Percentiles rank a stretch among this genome's conserved stretches.
Evolutionary conservation across 2,329 filamentous ascomycete species (phyloP).

Genomic region (Chaetomiaceae sp.): DNA sequence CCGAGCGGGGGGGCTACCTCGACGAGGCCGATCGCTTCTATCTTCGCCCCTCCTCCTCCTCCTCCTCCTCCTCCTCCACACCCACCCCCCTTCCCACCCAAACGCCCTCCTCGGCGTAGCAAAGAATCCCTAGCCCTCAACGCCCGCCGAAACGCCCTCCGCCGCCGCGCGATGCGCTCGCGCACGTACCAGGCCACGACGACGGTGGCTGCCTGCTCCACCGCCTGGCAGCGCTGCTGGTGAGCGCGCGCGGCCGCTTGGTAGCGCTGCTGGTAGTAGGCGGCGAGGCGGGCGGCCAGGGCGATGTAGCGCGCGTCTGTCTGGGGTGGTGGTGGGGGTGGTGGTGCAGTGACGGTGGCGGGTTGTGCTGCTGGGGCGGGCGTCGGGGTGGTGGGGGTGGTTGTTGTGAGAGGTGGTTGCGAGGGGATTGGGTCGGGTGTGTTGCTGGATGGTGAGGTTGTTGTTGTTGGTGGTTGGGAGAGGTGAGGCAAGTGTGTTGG

Average conservation of each 20-base stretch:
- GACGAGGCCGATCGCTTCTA: no score
- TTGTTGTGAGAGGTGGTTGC: no score
- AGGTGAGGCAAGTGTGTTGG: no score
- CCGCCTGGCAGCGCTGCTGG: conserved; percentile 42
- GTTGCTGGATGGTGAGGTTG: no score
- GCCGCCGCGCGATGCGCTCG: conserved; percentile 40
- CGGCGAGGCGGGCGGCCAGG: conserved; percentile 42
- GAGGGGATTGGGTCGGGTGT: no score
- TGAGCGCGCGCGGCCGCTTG: conserved; percentile 42
- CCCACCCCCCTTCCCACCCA: not conserved
- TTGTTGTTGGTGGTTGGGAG: no score
- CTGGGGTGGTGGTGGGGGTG: conserved; percentile 3
- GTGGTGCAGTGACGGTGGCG: conserved; percentile 5
- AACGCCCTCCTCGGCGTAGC: conserved; percentile 6
- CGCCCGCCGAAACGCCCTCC: conserved; percentile 37
- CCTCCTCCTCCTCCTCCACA: not conserved
- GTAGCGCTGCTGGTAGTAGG: conserved; percentile 44
- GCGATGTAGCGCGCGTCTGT: conserved; percentile 39
- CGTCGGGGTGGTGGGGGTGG: no score
- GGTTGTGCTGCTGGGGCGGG: not conserved
- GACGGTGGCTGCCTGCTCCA: conserved; percentile 44
- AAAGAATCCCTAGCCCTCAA: conserved; percentile 29
- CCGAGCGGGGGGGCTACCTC: no score
- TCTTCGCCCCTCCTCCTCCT: no score
- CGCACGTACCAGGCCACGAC: conserved; percentile 46